These are phyloP conservation scores for Phytophthora ramorum DNA, from an alignment of 352 stramenopile species.

Conservation along the genomic window DNA sequence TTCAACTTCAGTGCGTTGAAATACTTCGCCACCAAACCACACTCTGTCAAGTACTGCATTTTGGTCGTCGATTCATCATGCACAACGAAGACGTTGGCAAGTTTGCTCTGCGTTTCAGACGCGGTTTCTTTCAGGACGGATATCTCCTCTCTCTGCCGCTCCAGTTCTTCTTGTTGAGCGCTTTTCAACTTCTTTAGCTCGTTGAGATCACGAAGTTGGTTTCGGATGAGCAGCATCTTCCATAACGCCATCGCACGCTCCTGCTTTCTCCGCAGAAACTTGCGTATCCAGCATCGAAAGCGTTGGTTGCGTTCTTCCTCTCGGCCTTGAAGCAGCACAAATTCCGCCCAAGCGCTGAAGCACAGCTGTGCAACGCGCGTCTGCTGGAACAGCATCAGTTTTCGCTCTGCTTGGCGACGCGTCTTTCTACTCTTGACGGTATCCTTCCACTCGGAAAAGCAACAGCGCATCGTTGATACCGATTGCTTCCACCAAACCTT, in stretches of 20 bases:
- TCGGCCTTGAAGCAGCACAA: slow-evolving; percentile 10
- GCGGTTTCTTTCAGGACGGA: slow-evolving; percentile 1
- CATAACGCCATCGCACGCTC: slow-evolving; percentile 22
- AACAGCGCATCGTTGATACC: slow-evolving; percentile 26
- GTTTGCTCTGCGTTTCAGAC: slow-evolving; percentile 16
- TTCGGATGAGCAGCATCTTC: slow-evolving; percentile 31
- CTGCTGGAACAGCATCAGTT: slow-evolving; percentile 24
- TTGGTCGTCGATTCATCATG: slow-evolving; percentile 22
- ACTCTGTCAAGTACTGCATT: slow-evolving; percentile 22
- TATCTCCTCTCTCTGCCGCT: slow-evolving; percentile 26
- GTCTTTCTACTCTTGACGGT: slow-evolving; percentile 13
- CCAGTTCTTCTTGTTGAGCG: slow-evolving; percentile 22
- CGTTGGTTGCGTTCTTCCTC: slow-evolving; percentile 13
- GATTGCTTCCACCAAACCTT: slow-evolving; percentile 51
- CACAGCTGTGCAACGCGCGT: slow-evolving; percentile 13
- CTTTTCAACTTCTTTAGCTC: slow-evolving; percentile 13
- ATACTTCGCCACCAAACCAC: slow-evolving; percentile 25
- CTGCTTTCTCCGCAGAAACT: slow-evolving; percentile 13
- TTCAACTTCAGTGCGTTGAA: slow-evolving; percentile 37
- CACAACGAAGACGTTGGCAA: slow-evolving; percentile 2
- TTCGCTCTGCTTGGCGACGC: slow-evolving; percentile 16
- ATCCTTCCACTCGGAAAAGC: slow-evolving; percentile 40
- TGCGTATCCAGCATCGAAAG: slow-evolving; percentile 24
- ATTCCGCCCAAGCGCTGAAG: slow-evolving; percentile 25
- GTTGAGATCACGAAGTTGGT: slow-evolving; percentile 24